phyloP scores from a whole-genome alignment of 345 rosid species.

The Salix arbutifolia region DNA sequence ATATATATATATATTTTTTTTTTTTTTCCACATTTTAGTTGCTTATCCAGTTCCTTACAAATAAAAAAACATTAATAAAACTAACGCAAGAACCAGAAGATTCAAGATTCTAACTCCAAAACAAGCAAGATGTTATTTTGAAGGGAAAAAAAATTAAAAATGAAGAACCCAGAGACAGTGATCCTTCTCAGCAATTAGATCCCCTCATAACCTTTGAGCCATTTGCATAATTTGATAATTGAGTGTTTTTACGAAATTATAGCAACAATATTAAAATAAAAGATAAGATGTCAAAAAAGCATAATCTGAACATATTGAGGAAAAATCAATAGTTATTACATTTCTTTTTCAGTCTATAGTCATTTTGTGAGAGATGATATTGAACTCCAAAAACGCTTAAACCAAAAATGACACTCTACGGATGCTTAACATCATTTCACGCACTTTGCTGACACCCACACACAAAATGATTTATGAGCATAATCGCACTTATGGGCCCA shows the following conservation, averaged over 20 bases:
- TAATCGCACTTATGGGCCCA: constrained; percentile 15
- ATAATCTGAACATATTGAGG: neutral
- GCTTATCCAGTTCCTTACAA: too few species aligned
- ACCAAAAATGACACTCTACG: neutral
- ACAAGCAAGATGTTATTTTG: neutral
- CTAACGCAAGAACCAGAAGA: too few species aligned
- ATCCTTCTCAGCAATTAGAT: constrained; percentile 23
- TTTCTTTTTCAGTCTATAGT: constrained; percentile 7
- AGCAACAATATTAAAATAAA: constrained; percentile 15
- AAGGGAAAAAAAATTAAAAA: too few species aligned
- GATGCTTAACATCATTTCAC: too few species aligned
- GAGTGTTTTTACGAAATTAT: too few species aligned
- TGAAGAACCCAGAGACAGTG: constrained; percentile 8
- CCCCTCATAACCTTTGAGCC: neutral
- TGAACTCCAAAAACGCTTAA: neutral
- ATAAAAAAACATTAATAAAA: too few species aligned
- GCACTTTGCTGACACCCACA: neutral
- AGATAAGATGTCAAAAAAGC: neutral
- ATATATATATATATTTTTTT: too few species aligned
- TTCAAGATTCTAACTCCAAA: neutral
- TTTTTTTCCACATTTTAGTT: too few species aligned
- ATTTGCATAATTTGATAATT: neutral
- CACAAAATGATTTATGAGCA: constrained; percentile 15
- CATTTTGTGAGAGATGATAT: neutral
- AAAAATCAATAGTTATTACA: constrained; percentile 10